phyloP scores from a whole-genome alignment of 1,284 basidiomycete genomes.

The Coniophora puteana region DNA sequence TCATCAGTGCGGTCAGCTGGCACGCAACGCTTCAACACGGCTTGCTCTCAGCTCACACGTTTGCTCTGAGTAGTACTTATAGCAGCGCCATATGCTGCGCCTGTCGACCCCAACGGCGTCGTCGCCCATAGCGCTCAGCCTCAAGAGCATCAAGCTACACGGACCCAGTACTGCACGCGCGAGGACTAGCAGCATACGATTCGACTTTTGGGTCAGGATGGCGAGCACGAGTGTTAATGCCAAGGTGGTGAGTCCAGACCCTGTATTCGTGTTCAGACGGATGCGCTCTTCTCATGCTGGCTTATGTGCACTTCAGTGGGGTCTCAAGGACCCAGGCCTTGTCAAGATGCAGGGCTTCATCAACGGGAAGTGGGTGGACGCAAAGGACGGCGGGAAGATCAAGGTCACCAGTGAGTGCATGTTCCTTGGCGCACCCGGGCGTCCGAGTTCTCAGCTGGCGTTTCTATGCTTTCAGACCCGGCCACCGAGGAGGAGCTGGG shows the following conservation, averaged over 20 bases:
- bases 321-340: constrained; percentile 72
- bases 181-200: no score
- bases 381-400: constrained; percentile 70
- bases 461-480: constrained; percentile 56
- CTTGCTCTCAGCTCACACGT: no score
- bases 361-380: constrained; percentile 79
- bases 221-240: constrained; percentile 29
- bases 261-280: not conserved
- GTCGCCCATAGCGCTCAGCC: no score
- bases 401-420: constrained; percentile 65
- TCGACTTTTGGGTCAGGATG: constrained; percentile 24
- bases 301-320: constrained; percentile 42
- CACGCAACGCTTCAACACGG: not conserved
- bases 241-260: constrained; percentile 15
- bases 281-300: not conserved
- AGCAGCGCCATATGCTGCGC: no score
- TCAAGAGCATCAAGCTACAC: no score
- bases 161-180: no score
- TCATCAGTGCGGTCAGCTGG: constrained; percentile 1
- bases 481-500: constrained; percentile 79
- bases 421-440: not conserved
- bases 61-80: no score
- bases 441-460: constrained; percentile 1
- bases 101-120: no score
- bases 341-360: constrained; percentile 77